These are phyloP conservation scores for Fusarium armeniacum DNA, from an alignment of 2,329 filamentous ascomycete genomes.

Conservation along the genomic window DNA sequence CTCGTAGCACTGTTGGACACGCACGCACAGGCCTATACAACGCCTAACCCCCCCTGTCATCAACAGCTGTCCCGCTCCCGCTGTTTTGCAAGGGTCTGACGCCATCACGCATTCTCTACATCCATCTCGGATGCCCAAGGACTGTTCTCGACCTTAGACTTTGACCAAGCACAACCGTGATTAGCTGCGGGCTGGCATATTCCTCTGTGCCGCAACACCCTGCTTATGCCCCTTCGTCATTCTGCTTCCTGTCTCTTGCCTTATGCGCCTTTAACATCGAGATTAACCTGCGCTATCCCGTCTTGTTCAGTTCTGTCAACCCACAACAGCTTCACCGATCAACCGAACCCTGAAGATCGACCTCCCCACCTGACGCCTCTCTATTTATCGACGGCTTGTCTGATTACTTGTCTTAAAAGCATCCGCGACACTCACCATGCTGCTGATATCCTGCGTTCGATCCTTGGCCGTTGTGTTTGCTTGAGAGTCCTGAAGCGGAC, in stretches of 20 bases:
- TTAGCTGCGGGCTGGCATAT: constrained; percentile 43
- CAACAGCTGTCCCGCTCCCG: constrained; percentile 26
- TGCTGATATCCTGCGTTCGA: constrained; percentile 31
- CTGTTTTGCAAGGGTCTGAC: constrained; percentile 46
- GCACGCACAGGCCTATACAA: constrained; percentile 38
- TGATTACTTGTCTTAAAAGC: constrained; percentile 19
- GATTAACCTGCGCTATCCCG: constrained; percentile 27
- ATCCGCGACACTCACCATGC: constrained; percentile 40
- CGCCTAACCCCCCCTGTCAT: constrained; percentile 30
- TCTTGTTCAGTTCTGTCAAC: constrained; percentile 22
- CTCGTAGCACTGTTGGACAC: neutral
- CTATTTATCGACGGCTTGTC: constrained; percentile 24
- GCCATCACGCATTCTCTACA: constrained; percentile 47
- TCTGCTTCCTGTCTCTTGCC: constrained; percentile 29
- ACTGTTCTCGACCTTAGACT: constrained; percentile 38
- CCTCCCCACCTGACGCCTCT: constrained; percentile 33
- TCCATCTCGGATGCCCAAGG: constrained; percentile 35
- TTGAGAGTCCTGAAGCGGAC: constrained; percentile 34
- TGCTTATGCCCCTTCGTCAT: constrained; percentile 43
- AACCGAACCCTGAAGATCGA: constrained; percentile 49
- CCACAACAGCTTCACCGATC: constrained; percentile 42
- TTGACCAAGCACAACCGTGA: constrained; percentile 42
- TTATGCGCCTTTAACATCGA: constrained; percentile 12
- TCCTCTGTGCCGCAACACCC: constrained; percentile 36
- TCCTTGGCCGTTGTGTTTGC: constrained; percentile 29